phyloP scores from a whole-genome alignment of 331 rosid species.

The Prunus yedoensis region DNA sequence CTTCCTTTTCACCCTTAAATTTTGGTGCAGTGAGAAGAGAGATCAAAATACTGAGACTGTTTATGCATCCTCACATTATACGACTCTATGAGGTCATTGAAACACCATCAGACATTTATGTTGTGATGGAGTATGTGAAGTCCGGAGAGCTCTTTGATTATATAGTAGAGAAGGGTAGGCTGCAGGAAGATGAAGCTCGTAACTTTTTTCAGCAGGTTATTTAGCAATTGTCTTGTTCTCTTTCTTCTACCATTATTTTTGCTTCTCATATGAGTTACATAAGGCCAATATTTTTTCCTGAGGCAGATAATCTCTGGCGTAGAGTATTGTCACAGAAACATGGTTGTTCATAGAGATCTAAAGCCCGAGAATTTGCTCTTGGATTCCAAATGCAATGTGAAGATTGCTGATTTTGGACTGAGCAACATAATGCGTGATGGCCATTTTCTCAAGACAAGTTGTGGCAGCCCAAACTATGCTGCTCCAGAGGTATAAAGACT shows the following conservation, averaged over 20 bases:
- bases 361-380: constrained; percentile 89
- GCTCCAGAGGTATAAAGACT: constrained; percentile 78
- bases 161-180: constrained; percentile 80
- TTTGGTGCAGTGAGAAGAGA: constrained; percentile 83
- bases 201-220: constrained; percentile 91
- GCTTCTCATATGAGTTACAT: constrained; percentile 9
- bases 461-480: constrained; percentile 97
- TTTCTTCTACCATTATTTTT: constrained; percentile 17
- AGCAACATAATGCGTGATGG: constrained; percentile 97
- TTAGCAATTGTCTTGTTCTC: constrained; percentile 11
- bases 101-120: constrained; percentile 69
- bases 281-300: constrained; percentile 23
- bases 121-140: constrained; percentile 88
- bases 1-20: constrained; percentile 13
- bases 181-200: constrained; percentile 96
- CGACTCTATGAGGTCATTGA: constrained; percentile 88
- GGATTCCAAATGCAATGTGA: constrained; percentile 86
- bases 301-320: constrained; percentile 87
- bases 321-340: constrained; percentile 96
- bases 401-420: constrained; percentile 95
- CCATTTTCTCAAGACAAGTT: constrained; percentile 90
- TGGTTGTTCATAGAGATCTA: constrained; percentile 93
- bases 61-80: constrained; percentile 94
- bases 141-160: constrained; percentile 94
- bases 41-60: constrained; percentile 76